Conservation (phyloP, 768 basidiomycete species). For the Tubosaeta sp. region DNA sequence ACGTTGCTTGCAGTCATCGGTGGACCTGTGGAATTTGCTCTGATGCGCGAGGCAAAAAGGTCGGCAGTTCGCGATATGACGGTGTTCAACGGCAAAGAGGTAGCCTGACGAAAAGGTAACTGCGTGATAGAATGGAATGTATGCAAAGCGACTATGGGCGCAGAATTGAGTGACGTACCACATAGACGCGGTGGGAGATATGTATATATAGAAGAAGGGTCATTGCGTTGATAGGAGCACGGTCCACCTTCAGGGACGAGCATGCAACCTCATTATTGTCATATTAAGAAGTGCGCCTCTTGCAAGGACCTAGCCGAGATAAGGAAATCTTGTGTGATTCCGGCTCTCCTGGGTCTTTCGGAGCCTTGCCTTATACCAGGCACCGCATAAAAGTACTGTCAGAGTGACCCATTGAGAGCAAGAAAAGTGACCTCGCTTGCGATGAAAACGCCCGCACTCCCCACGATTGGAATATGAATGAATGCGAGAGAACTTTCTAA, state of each 20-base stretch:
- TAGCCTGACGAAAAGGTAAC: constrained; percentile 13
- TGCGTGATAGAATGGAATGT: constrained; percentile 11
- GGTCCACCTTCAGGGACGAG: constrained; percentile 6
- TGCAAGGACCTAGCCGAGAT: too few relatives aligned
- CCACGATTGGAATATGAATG: background rate
- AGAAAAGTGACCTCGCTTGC: background rate
- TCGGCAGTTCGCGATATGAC: constrained; percentile 41
- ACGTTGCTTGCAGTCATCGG: constrained; percentile 3
- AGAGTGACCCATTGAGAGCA: too few relatives aligned
- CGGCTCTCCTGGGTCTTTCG: too few relatives aligned
- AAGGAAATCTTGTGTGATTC: too few relatives aligned
- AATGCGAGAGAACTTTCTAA: background rate
- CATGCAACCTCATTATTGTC: too few relatives aligned
- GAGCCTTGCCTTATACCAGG: background rate
- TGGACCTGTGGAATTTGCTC: constrained; percentile 50
- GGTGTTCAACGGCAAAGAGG: constrained; percentile 12
- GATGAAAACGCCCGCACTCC: background rate
- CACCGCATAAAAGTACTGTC: background rate
- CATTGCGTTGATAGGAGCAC: background rate
- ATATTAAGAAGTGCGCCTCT: too few relatives aligned
- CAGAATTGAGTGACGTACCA: constrained; percentile 1
- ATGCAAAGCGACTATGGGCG: background rate
- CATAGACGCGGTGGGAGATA: background rate
- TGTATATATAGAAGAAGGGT: background rate
- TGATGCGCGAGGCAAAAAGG: constrained; percentile 46